Conservation (phyloP, 225 moss, liverwort and hornwort genomes). For the Ulota crispa region DNA sequence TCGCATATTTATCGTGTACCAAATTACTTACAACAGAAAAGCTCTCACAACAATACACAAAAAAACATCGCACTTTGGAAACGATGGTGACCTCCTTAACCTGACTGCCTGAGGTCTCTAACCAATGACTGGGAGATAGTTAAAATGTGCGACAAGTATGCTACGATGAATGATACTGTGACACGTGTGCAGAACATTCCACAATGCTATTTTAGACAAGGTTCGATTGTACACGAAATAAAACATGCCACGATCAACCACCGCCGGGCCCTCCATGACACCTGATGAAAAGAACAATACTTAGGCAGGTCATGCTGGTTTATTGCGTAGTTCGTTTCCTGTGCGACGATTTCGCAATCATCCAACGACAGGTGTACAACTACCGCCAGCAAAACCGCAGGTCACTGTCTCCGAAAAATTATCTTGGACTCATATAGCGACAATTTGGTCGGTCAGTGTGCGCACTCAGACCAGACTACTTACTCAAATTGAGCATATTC, state of each 20-base stretch:
- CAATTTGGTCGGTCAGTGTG: background rate
- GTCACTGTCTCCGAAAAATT: background rate
- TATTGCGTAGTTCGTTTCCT: background rate
- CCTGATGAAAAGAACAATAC: background rate
- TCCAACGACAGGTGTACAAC: background rate
- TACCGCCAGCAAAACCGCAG: background rate
- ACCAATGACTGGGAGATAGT: background rate
- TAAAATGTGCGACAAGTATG: background rate
- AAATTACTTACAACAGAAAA: slow-evolving; percentile 5
- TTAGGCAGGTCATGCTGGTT: background rate
- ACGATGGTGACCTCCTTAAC: background rate
- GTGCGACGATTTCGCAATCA: background rate
- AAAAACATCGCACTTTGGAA: background rate
- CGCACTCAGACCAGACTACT: background rate
- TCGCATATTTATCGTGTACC: background rate
- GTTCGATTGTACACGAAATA: background rate
- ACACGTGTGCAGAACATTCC: background rate
- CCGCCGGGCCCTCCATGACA: background rate
- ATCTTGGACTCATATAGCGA: background rate
- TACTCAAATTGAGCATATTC: too few species aligned
- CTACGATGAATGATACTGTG: background rate
- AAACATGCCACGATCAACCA: slow-evolving; percentile 19
- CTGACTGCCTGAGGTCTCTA: background rate
- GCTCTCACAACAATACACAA: background rate
- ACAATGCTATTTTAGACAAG: background rate